These are phyloP conservation scores for Agapanthus africanus DNA, from an alignment of 106 monocot genomes.

Conservation along the genomic window DNA sequence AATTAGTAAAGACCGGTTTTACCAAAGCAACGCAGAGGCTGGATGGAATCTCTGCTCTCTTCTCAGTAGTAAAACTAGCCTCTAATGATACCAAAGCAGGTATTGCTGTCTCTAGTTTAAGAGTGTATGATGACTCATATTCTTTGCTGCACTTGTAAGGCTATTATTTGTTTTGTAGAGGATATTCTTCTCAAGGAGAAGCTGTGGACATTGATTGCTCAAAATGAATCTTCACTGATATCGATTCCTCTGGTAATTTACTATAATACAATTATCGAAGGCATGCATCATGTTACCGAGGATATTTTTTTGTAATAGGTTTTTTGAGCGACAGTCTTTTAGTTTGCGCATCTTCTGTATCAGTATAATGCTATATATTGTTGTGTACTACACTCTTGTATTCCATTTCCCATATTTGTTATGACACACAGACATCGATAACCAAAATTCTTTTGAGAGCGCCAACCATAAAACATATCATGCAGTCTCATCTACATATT, in stretches of 20 bases:
- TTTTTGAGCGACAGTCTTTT: neutral
- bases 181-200: slow-evolving; percentile 77
- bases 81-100: slow-evolving; percentile 70
- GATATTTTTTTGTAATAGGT: neutral
- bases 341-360: neutral
- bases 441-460: neutral
- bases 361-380: neutral
- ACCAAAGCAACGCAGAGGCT: slow-evolving; percentile 79
- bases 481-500: neutral
- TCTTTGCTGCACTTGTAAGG: neutral
- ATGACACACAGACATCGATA: neutral
- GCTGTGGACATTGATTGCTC: slow-evolving; percentile 73
- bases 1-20: slow-evolving; percentile 74
- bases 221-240: slow-evolving; percentile 70
- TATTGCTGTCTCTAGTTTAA: slow-evolving; percentile 7
- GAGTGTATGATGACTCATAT: neutral
- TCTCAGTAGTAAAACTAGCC: slow-evolving; percentile 52
- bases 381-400: neutral
- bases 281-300: neutral
- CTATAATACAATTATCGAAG: neutral
- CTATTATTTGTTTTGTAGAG: slow-evolving; percentile 29
- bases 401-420: neutral
- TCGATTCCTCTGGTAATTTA: slow-evolving; percentile 51
- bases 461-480: neutral
- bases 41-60: slow-evolving; percentile 94